Conservation (phyloP, 2,329 filamentous ascomycete species). For the Beauveria varroae region DNA sequence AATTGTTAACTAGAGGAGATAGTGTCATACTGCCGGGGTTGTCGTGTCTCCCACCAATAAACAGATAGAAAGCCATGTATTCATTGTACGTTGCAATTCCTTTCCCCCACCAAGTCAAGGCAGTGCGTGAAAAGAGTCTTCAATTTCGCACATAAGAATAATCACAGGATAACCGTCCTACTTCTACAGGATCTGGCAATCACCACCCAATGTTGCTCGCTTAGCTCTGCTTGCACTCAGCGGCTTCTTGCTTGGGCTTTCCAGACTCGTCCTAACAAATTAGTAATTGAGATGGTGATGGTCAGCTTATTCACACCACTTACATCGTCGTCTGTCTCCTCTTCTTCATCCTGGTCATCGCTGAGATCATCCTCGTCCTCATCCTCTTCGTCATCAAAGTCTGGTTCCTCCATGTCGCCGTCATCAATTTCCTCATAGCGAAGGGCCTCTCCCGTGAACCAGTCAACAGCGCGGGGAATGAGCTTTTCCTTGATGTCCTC, state of each 20-base stretch:
- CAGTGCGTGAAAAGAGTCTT: background rate
- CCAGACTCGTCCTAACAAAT: slow-evolving; percentile 65
- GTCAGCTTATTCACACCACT: slow-evolving; percentile 20
- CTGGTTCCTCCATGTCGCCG: slow-evolving; percentile 74
- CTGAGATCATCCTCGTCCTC: slow-evolving; percentile 84
- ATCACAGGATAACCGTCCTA: background rate
- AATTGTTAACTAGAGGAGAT: background rate
- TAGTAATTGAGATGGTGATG: background rate
- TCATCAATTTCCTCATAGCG: slow-evolving; percentile 88
- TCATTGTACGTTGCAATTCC: slow-evolving; percentile 1
- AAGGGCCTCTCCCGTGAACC: slow-evolving; percentile 97
- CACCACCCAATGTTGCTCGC: background rate
- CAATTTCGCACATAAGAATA: background rate
- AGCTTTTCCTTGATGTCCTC: slow-evolving; percentile 99
- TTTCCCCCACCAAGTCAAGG: background rate
- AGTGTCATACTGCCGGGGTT: background rate
- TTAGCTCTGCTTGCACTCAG: slow-evolving; percentile 95
- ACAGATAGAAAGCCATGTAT: slow-evolving; percentile 1
- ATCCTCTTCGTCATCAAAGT: slow-evolving; percentile 85
- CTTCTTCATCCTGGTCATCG: slow-evolving; percentile 76
- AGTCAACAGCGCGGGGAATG: slow-evolving; percentile 95
- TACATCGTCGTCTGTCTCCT: slow-evolving; percentile 73
- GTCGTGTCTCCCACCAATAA: background rate
- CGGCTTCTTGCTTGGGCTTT: slow-evolving; percentile 89
- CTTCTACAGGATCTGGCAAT: slow-evolving; percentile 1